phyloP scores from a whole-genome alignment of 2,329 filamentous ascomycete species.

The Orbilia blumenaviensis region DNA sequence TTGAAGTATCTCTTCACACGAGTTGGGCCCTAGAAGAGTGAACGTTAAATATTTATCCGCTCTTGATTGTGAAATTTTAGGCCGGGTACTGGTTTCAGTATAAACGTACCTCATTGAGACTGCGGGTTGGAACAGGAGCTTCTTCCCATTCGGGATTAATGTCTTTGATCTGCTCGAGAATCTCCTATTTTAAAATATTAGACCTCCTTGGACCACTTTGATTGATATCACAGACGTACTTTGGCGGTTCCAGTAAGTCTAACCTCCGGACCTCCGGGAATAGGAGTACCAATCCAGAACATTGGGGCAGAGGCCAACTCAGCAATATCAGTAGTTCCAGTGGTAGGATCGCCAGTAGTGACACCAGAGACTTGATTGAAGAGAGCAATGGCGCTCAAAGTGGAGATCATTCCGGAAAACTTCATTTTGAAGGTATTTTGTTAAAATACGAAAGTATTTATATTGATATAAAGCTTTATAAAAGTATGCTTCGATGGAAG shows the following conservation, averaged over 20 bases:
- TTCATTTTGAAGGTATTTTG: background rate
- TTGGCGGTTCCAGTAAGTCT: constrained; percentile 2
- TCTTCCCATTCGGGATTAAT: background rate
- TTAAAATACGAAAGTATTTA: background rate
- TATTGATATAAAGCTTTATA: background rate
- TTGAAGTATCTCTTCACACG: background rate
- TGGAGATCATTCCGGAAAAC: background rate
- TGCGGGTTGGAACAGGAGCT: background rate
- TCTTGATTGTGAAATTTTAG: background rate
- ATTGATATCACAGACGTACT: background rate
- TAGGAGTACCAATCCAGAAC: constrained; percentile 6
- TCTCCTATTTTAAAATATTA: background rate
- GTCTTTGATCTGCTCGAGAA: background rate
- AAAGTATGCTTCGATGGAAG: background rate
- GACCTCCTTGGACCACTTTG: background rate
- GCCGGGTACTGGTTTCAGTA: too few relatives aligned
- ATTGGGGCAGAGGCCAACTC: background rate
- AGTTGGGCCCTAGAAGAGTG: background rate
- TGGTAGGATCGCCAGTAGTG: background rate
- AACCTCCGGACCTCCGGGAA: background rate
- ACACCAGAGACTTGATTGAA: background rate
- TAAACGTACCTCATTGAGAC: background rate
- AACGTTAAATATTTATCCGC: background rate
- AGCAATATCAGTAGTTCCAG: background rate
- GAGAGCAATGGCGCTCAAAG: constrained; percentile 5